Percentiles rank a stretch among this genome's conserved stretches.
Evolutionary conservation across 2,329 filamentous ascomycete species (phyloP).

Genomic region (Hymenoscyphus scutula): DNA sequence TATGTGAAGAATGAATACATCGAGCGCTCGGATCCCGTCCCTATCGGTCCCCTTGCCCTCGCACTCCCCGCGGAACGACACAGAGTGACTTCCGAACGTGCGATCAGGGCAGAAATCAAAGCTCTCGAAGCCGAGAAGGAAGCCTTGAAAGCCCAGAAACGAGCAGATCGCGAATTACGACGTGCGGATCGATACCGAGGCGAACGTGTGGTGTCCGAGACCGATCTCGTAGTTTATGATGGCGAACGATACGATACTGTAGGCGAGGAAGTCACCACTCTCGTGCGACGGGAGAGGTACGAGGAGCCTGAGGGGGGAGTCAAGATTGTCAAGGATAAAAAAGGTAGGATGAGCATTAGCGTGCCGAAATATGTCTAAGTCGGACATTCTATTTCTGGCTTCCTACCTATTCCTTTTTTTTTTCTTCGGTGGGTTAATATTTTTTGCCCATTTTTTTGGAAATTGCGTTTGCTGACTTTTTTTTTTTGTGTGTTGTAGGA

Average conservation of each 20-base stretch:
- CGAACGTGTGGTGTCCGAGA: conserved; percentile 55
- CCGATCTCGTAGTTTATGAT: conserved; percentile 62
- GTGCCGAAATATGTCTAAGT: conserved; percentile 64
- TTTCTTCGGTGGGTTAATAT: conserved; percentile 31
- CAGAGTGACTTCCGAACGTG: conserved; percentile 42
- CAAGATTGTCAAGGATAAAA: conserved; percentile 82
- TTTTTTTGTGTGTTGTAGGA: conserved; percentile 47
- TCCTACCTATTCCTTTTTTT: no score
- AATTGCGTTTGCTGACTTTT: conserved; percentile 25
- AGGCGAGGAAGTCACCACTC: conserved; percentile 54
- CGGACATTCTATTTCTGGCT: conserved; percentile 38
- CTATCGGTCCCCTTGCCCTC: conserved; percentile 44
- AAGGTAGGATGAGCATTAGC: conserved; percentile 92
- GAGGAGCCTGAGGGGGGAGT: conserved; percentile 58
- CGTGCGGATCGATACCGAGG: conserved; percentile 52
- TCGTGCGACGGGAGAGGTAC: conserved; percentile 50
- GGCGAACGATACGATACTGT: conserved; percentile 42
- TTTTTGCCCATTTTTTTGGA: conserved; percentile 14
- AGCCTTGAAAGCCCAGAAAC: conserved; percentile 55
- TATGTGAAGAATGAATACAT: conserved; percentile 27
- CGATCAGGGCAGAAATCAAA: conserved; percentile 71
- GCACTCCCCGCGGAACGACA: conserved; percentile 39
- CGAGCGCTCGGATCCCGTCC: conserved; percentile 31
- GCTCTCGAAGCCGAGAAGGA: conserved; percentile 66
- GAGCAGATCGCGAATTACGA: conserved; percentile 43